Percentiles rank a stretch among this genome's conserved stretches.
Evolutionary conservation across 441 rosid genomes (phyloP).

Genomic region (Adansonia gregorii): DNA sequence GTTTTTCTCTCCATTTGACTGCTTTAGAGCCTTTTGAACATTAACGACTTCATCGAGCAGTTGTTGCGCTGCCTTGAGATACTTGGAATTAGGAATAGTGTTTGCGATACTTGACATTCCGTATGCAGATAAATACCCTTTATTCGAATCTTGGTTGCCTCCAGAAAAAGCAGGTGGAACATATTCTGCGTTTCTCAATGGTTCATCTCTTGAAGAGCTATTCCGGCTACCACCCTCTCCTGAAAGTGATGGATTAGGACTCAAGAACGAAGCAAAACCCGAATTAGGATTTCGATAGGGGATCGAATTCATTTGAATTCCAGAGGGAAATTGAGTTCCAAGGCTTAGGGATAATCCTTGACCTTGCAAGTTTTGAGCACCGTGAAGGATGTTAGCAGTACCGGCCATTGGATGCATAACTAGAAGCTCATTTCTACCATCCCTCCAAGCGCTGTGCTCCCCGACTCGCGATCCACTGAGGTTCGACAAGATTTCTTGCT

Average conservation of each 20-base stretch:
- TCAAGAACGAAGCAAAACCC: constrained; percentile 58
- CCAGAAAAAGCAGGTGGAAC: constrained; percentile 50
- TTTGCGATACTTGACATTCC: constrained; percentile 56
- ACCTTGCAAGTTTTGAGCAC: constrained; percentile 59
- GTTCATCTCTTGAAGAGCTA: constrained; percentile 52
- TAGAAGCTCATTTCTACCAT: constrained; percentile 63
- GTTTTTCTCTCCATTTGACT: constrained; percentile 59
- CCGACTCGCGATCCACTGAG: constrained; percentile 50
- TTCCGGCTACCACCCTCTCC: constrained; percentile 52
- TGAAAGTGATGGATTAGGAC: constrained; percentile 48
- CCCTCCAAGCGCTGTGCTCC: constrained; percentile 79
- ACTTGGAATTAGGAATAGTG: constrained; percentile 69
- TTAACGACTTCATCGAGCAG: constrained; percentile 95
- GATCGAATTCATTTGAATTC: constrained; percentile 57
- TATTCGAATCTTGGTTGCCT: constrained; percentile 46
- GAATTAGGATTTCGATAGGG: constrained; percentile 44
- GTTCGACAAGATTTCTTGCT: constrained; percentile 54
- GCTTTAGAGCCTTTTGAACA: constrained; percentile 74
- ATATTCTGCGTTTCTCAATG: constrained; percentile 58
- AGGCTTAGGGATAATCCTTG: constrained; percentile 91
- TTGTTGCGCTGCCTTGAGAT: constrained; percentile 86
- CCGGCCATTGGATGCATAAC: constrained; percentile 59
- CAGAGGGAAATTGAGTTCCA: constrained; percentile 74
- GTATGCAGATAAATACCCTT: constrained; percentile 53
- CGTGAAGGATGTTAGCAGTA: constrained; percentile 47